Evolutionary conservation across 192 early-diverging fungal genomes (phyloP).

Genomic region (Linnemannia elongata): DNA sequence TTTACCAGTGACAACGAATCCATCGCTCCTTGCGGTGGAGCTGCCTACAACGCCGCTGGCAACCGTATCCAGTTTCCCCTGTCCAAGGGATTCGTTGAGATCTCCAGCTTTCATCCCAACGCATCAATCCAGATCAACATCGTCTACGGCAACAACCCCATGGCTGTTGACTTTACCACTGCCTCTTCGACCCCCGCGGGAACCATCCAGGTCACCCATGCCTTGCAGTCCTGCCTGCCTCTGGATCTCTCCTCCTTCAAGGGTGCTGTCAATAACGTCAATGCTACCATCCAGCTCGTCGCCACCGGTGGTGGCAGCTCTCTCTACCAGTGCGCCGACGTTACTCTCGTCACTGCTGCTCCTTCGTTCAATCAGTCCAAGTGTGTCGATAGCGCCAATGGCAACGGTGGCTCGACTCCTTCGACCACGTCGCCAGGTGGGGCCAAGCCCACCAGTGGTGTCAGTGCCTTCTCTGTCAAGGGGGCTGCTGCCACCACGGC

Average conservation of each 20-base stretch:
- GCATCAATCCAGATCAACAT: conserved; percentile 59
- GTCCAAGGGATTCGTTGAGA: conserved; percentile 58
- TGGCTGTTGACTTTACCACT: conserved; percentile 53
- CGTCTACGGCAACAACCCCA: conserved; percentile 56
- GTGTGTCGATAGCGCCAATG: conserved; percentile 23
- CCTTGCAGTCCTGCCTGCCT: conserved; percentile 54
- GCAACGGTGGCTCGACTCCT: conserved; percentile 1
- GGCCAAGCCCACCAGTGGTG: background rate
- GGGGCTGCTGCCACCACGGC: background rate
- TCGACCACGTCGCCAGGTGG: conserved; percentile 2
- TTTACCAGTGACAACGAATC: conserved; percentile 60
- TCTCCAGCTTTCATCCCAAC: conserved; percentile 56
- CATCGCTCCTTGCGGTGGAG: conserved; percentile 64
- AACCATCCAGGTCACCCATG: conserved; percentile 38
- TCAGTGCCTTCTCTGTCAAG: conserved; percentile 12
- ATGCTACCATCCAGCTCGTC: conserved; percentile 68
- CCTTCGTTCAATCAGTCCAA: conserved; percentile 28
- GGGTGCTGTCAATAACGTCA: conserved; percentile 58
- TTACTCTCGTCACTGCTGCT: conserved; percentile 23
- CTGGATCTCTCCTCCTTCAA: conserved; percentile 51
- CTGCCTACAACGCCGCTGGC: conserved; percentile 42
- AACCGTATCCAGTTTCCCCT: conserved; percentile 62
- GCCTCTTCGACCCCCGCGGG: conserved; percentile 32
- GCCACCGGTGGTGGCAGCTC: conserved; percentile 63
- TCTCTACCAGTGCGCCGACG: conserved; percentile 61